These are phyloP conservation scores for Apiospora koreana DNA, from an alignment of 2,329 filamentous ascomycete genomes.

Conservation along the genomic window DNA sequence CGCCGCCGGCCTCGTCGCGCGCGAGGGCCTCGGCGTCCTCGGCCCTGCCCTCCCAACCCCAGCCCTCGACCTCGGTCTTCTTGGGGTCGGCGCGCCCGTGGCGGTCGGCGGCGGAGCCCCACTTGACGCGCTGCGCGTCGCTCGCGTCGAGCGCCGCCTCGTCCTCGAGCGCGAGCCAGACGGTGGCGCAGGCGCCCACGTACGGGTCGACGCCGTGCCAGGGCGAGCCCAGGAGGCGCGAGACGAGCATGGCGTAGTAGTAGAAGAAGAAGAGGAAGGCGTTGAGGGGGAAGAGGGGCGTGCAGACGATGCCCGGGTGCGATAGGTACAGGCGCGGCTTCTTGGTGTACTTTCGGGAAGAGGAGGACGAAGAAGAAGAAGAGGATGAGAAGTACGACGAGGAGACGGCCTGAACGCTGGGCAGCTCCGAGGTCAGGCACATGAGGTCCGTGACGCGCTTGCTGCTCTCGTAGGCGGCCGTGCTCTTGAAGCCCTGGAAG, in stretches of 20 bases:
- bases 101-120: slow-evolving; percentile 74
- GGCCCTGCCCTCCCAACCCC: slow-evolving; percentile 71
- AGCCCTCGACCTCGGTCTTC: slow-evolving; percentile 82
- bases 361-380: slow-evolving; percentile 11
- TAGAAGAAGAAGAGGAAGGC: slow-evolving; percentile 71
- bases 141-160: slow-evolving; percentile 61
- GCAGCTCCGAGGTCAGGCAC: slow-evolving; percentile 70
- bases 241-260: slow-evolving; percentile 66
- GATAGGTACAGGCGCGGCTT: slow-evolving; percentile 71
- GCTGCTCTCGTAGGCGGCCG: slow-evolving; percentile 76
- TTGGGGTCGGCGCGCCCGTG: slow-evolving; percentile 62
- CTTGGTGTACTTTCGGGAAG: slow-evolving; percentile 24
- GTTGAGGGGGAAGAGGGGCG: slow-evolving; percentile 75
- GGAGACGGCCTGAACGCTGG: slow-evolving; percentile 60
- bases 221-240: slow-evolving; percentile 77
- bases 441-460: slow-evolving; percentile 88
- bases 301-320: slow-evolving; percentile 86
- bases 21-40: slow-evolving; percentile 47
- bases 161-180: slow-evolving; percentile 74
- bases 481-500: slow-evolving; percentile 69
- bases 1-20: slow-evolving; percentile 43
- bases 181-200: slow-evolving; percentile 71
- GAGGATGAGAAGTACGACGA: slow-evolving; percentile 53
- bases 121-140: slow-evolving; percentile 66
- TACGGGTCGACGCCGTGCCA: slow-evolving; percentile 86